A percentile compares a stretch with the other conserved stretches of the same genome.
Conservation (phyloP, 169 alveolate species). For the Eimeria brunetti region DNA sequence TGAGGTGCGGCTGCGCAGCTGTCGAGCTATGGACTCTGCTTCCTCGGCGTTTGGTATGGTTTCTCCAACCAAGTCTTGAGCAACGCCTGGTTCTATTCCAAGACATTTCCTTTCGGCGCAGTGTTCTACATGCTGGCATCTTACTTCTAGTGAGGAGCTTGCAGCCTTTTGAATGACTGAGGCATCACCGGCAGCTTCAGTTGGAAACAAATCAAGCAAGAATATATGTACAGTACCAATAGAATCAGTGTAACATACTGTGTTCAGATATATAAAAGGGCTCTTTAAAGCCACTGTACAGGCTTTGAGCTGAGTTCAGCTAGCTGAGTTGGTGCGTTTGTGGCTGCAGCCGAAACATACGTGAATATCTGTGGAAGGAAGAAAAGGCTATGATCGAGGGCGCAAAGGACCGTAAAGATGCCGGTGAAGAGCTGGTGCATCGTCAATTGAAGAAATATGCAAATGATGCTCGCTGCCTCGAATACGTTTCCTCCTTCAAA, state of each 20-base stretch:
- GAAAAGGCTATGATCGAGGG: slow-evolving; percentile 88
- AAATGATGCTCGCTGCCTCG: slow-evolving; percentile 83
- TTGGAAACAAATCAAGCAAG: not conserved
- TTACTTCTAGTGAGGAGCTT: slow-evolving; percentile 87
- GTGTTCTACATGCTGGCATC: slow-evolving; percentile 93
- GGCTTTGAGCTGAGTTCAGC: no score
- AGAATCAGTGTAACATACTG: no score
- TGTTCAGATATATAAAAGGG: no score
- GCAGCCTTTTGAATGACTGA: slow-evolving; percentile 5
- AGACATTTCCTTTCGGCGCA: slow-evolving; percentile 92
- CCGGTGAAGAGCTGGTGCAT: slow-evolving; percentile 89
- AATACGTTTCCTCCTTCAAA: slow-evolving; percentile 79
- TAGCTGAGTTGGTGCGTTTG: not conserved
- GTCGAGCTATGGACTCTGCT: slow-evolving; percentile 91
- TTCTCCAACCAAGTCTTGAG: slow-evolving; percentile 90
- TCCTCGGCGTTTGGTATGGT: slow-evolving; percentile 92
- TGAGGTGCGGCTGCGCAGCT: slow-evolving; percentile 73
- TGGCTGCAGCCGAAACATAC: slow-evolving; percentile 84
- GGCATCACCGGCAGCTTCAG: not conserved
- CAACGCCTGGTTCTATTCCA: slow-evolving; percentile 93
- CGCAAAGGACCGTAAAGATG: slow-evolving; percentile 87
- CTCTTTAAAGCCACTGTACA: not conserved
- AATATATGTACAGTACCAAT: no score
- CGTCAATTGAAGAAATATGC: slow-evolving; percentile 86
- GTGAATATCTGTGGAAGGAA: slow-evolving; percentile 89